phyloP scores from a whole-genome alignment of 371 early-diverging fungal genomes.

The Quaeritorhiza haematococci region DNA sequence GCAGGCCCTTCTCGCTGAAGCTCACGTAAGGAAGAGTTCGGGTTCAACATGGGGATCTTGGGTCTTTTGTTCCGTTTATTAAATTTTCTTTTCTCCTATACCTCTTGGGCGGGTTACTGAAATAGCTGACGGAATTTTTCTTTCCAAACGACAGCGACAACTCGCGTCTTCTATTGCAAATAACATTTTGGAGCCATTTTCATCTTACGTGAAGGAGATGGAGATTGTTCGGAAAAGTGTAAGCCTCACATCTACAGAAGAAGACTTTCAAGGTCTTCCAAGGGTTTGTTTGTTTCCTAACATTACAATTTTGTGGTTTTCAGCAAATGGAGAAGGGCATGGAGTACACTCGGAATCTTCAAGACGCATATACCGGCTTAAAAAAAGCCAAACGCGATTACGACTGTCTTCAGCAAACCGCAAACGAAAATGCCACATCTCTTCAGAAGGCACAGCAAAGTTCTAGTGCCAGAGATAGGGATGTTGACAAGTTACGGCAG shows the following conservation, averaged over 20 bases:
- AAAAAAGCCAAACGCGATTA: slow-evolving; percentile 30
- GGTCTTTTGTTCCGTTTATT: too few species aligned
- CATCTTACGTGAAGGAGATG: slow-evolving; percentile 27
- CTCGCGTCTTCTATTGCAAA: slow-evolving; percentile 18
- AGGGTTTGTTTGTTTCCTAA: neutral
- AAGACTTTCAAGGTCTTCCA: neutral
- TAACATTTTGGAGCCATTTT: slow-evolving; percentile 27
- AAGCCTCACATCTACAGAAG: neutral
- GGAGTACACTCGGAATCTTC: slow-evolving; percentile 24
- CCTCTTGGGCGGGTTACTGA: too few species aligned
- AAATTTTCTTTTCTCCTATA: too few species aligned
- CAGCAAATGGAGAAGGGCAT: slow-evolving; percentile 27
- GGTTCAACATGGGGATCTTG: too few species aligned
- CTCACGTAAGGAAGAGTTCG: slow-evolving; percentile 20
- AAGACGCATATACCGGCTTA: slow-evolving; percentile 25
- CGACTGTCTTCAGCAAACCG: slow-evolving; percentile 12
- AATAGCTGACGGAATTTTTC: too few species aligned
- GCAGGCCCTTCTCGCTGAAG: slow-evolving; percentile 18
- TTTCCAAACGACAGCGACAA: slow-evolving; percentile 14
- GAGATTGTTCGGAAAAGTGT: slow-evolving; percentile 27
- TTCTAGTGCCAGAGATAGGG: slow-evolving; percentile 20
- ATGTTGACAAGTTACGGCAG: slow-evolving; percentile 26
- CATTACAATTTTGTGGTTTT: neutral
- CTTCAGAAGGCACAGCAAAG: slow-evolving; percentile 20
- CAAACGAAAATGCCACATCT: slow-evolving; percentile 18